A percentile compares a stretch with the other conserved stretches of the same genome.
Conservation (phyloP, 2,329 filamentous ascomycete genomes). For the Tolypocladium ophioglossoides region DNA sequence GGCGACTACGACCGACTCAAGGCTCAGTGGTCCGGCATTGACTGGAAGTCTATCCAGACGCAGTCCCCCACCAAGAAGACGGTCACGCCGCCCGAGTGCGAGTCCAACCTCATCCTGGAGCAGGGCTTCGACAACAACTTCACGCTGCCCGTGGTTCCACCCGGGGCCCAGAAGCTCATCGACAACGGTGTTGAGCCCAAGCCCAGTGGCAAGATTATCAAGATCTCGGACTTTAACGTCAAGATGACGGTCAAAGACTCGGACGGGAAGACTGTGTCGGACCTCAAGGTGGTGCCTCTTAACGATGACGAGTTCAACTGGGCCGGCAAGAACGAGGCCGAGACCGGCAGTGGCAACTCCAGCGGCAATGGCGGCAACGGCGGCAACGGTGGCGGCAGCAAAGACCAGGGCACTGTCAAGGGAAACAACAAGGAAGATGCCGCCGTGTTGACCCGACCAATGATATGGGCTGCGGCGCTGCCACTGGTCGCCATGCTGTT, state of each 20-base stretch:
- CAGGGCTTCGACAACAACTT: conserved; percentile 69
- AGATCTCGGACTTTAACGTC: conserved; percentile 54
- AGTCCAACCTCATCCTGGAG: conserved; percentile 52
- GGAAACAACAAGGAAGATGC: conserved; percentile 15
- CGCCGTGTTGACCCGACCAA: conserved; percentile 17
- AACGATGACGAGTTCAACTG: conserved; percentile 33
- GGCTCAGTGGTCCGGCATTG: conserved; percentile 62
- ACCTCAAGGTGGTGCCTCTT: conserved; percentile 37
- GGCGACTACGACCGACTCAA: conserved; percentile 65
- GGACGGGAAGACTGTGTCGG: conserved; percentile 28
- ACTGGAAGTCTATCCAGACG: conserved; percentile 57
- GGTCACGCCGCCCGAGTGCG: conserved; percentile 50
- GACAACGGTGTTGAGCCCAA: conserved; percentile 60
- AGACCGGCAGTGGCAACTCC: conserved; percentile 17
- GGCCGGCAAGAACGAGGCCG: conserved; percentile 30
- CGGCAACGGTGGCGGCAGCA: conserved; percentile 1
- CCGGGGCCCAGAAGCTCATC: conserved; percentile 61
- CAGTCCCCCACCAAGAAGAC: conserved; percentile 45
- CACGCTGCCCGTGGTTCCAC: conserved; percentile 58
- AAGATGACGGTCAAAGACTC: conserved; percentile 28
- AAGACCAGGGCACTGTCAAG: conserved; percentile 1
- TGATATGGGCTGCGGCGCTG: conserved; percentile 21
- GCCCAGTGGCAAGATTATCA: conserved; percentile 56
- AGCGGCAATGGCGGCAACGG: conserved; percentile 5
- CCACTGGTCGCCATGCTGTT: conserved; percentile 24